A percentile compares a stretch with the other conserved stretches of the same genome.
Conservation (phyloP, 2,329 filamentous ascomycete species). For the Penicillium concentricum region DNA sequence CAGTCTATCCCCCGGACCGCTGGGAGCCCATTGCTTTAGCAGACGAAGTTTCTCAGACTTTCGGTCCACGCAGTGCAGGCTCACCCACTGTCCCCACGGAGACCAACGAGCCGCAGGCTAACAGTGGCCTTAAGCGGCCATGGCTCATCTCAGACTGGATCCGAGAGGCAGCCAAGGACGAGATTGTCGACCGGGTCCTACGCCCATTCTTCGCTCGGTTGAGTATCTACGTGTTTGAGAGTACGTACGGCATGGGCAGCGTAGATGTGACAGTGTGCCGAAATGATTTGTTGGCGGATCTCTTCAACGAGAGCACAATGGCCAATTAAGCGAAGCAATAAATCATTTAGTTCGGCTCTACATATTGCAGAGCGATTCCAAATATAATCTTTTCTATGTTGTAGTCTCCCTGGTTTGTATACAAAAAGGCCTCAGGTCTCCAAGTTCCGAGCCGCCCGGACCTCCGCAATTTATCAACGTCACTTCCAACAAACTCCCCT, state of each 20-base stretch:
- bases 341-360: slow-evolving; percentile 14
- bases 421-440: slow-evolving; percentile 2
- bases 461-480: slow-evolving; percentile 19
- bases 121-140: slow-evolving; percentile 37
- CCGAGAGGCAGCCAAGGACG: slow-evolving; percentile 54
- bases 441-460: slow-evolving; percentile 20
- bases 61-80: slow-evolving; percentile 52
- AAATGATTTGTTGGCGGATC: slow-evolving; percentile 64
- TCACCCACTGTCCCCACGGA: slow-evolving; percentile 29
- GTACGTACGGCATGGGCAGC: slow-evolving; percentile 78
- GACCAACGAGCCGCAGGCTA: slow-evolving; percentile 26
- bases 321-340: slow-evolving; percentile 29
- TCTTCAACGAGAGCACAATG: slow-evolving; percentile 74
- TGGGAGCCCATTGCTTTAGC: slow-evolving; percentile 73
- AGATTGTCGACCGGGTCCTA: slow-evolving; percentile 73
- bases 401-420: background rate
- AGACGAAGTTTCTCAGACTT: slow-evolving; percentile 78
- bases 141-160: slow-evolving; percentile 49
- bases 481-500: slow-evolving; percentile 16
- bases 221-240: slow-evolving; percentile 91
- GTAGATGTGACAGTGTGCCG: slow-evolving; percentile 66
- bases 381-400: background rate
- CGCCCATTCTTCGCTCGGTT: slow-evolving; percentile 87
- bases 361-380: slow-evolving; percentile 4
- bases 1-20: slow-evolving; percentile 74